These are phyloP conservation scores for Yarrowia keelungensis DNA, from an alignment of 805 yeast species.

Conservation along the genomic window DNA sequence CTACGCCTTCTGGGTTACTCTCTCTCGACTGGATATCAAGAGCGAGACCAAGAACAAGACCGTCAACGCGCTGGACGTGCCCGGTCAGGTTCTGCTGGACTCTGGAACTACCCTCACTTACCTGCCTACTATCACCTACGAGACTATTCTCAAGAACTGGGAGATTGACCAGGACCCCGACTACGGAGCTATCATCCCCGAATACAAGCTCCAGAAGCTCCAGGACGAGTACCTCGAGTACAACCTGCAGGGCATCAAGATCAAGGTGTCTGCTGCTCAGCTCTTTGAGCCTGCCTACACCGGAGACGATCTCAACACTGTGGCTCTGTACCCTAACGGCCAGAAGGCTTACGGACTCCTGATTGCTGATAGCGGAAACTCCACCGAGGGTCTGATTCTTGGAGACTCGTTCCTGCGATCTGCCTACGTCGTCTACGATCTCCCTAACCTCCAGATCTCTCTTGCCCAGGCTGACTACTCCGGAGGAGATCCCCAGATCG, in stretches of 20 bases:
- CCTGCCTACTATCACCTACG: conserved; percentile 51
- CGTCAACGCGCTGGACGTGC: conserved; percentile 35
- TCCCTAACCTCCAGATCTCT: conserved; percentile 62
- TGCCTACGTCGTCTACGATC: conserved; percentile 70
- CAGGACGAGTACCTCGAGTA: conserved; percentile 89
- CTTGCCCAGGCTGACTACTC: conserved; percentile 58
- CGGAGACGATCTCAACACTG: conserved; percentile 44
- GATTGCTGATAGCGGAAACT: not conserved
- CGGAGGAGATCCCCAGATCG: conserved; percentile 16
- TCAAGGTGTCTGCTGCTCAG: conserved; percentile 86
- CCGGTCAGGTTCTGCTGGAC: conserved; percentile 52
- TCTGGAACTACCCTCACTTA: conserved; percentile 62
- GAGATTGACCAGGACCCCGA: conserved; percentile 66
- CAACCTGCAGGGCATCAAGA: conserved; percentile 89
- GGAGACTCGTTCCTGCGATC: conserved; percentile 70
- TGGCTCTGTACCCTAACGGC: conserved; percentile 41
- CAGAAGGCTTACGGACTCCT: conserved; percentile 15
- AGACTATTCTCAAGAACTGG: conserved; percentile 47
- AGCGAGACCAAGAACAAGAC: conserved; percentile 48
- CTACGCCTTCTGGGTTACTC: conserved; percentile 30
- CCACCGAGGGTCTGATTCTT: conserved; percentile 54
- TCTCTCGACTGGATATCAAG: conserved; percentile 38
- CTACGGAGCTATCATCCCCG: conserved; percentile 19
- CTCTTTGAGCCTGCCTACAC: conserved; percentile 44
- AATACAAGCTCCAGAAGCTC: conserved; percentile 63